Evolutionary conservation across 257 asterid genomes (phyloP).

Genomic region (Cinchona pubescens): DNA sequence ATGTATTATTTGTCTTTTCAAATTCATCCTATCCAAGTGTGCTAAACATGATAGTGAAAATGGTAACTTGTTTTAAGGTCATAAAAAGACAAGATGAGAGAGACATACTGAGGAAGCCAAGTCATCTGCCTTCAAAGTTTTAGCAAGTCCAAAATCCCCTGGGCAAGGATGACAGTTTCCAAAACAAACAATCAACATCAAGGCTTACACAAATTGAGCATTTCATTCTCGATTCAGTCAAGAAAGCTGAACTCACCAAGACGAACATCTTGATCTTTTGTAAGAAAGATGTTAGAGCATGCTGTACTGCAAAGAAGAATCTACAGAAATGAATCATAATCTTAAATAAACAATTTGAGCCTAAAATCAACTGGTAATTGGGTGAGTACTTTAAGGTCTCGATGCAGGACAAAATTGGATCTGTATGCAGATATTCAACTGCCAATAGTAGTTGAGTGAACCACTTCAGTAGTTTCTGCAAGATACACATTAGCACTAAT

Average conservation of each 20-base stretch:
- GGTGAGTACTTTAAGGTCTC: conserved; percentile 77
- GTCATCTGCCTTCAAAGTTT: conserved; percentile 95
- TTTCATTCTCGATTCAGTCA: conserved; percentile 16
- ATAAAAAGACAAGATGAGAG: conserved; percentile 13
- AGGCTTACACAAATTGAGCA: conserved; percentile 9
- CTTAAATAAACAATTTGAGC: conserved; percentile 14
- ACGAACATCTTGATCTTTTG: conserved; percentile 90
- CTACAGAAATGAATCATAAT: conserved; percentile 21
- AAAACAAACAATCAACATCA: conserved; percentile 14
- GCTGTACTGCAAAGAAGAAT: conserved; percentile 57
- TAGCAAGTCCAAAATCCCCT: conserved; percentile 99
- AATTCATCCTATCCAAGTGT: not conserved
- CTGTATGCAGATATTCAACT: conserved; percentile 93
- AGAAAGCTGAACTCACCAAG: conserved; percentile 55
- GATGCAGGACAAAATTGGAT: conserved; percentile 88
- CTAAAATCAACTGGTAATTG: conserved; percentile 13
- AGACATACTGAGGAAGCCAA: conserved; percentile 95
- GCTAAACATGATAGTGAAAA: not conserved
- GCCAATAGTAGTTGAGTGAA: conserved; percentile 87
- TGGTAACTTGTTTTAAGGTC: not conserved
- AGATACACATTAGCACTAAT: conserved; percentile 14
- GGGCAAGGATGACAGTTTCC: conserved; percentile 20
- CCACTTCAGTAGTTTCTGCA: conserved; percentile 93
- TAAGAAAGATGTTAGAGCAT: conserved; percentile 96
- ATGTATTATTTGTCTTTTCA: not conserved